Evolutionary conservation across 2,329 filamentous ascomycete species (phyloP), one percentile per base, ranked within the genome.

Genomic region (Calonectria pseudoreteaudii): DNA sequence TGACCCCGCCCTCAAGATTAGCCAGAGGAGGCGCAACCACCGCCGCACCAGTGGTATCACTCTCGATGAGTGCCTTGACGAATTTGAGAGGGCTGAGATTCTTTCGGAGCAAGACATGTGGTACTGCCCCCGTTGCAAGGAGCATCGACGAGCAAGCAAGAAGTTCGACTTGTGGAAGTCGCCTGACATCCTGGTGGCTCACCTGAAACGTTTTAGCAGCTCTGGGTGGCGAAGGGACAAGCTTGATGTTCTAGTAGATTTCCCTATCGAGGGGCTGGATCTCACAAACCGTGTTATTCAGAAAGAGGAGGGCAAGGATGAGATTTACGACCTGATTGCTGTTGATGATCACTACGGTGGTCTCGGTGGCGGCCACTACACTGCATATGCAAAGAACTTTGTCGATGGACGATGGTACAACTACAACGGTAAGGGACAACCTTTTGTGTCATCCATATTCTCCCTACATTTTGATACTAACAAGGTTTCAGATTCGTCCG

Each of bases 151-250:
- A 74, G 97, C 97, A 26, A 96, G 93, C 86, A 99, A 99, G 88
- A 98, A 97, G 81, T 95, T 99, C 68, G 96, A 98, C 82, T 91
- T 99, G 23, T 99, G 97, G 97, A 98, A 96, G 82, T 93, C 94
- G 2, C 97, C 97, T 0, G 97, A 99, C 83, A 97, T 98, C 74
- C 90, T 99, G 20, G 94, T 98, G 53, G 94, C 98, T 75, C 97
- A 99, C 82, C 89, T 99, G 65, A 99, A 99, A 88, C 92, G 97
- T 9, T 99, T 99, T 84, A 98, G 95, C 82, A 95, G 94, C 30
- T 94, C 93, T 77, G 92, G 94, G 20, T 93, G 90, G 75, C 93
- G 96, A 78, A 90, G 96, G 70, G 95, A 98, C 84, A 99, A 99
- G 88, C 89, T 99, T 60, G 96, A 98, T 80, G 93, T 96, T 10